Evolutionary conservation across 495 filamentous ascomycete species (phyloP).

Genomic region (Aspergillus nanangensis): DNA sequence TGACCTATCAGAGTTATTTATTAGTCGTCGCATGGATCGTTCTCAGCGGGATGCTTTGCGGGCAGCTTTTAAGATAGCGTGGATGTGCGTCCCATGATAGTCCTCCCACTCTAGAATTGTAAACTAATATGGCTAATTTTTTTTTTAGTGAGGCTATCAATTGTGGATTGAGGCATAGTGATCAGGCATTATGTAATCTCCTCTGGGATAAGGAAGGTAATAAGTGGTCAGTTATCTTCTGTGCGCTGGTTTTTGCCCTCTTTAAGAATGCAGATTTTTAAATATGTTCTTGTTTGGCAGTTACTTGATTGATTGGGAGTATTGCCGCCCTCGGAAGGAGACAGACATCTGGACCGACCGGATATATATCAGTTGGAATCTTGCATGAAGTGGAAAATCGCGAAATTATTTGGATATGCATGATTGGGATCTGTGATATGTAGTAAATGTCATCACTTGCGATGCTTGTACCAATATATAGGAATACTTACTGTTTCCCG

Average conservation of each 20-base stretch:
- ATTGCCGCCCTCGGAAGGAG: not conserved
- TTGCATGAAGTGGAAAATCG: not conserved
- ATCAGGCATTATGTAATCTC: conserved; percentile 3
- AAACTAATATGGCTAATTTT: not conserved
- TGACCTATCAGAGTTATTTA: conserved; percentile 1
- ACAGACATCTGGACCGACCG: not conserved
- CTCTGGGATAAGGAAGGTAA: conserved; percentile 2
- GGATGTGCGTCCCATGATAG: not conserved
- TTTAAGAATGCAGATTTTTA: not conserved
- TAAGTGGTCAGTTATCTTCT: not conserved
- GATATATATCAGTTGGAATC: conserved; percentile 6
- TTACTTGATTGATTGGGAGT: conserved; percentile 5
- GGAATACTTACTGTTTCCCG: too few relatives aligned
- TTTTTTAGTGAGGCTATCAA: not conserved
- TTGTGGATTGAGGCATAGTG: not conserved
- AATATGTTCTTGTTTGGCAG: not conserved
- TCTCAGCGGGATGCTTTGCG: conserved; percentile 1
- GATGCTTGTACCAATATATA: too few relatives aligned
- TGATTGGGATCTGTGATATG: conserved; percentile 1
- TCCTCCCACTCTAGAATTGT: not conserved
- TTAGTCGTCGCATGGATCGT: not conserved
- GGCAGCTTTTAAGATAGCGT: conserved; percentile 3
- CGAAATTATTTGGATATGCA: not conserved
- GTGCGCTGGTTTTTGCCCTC: not conserved
- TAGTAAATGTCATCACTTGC: too few relatives aligned